Evolutionary conservation across 345 rosid genomes (phyloP).

Genomic region (Rubroshorea leprosula): DNA sequence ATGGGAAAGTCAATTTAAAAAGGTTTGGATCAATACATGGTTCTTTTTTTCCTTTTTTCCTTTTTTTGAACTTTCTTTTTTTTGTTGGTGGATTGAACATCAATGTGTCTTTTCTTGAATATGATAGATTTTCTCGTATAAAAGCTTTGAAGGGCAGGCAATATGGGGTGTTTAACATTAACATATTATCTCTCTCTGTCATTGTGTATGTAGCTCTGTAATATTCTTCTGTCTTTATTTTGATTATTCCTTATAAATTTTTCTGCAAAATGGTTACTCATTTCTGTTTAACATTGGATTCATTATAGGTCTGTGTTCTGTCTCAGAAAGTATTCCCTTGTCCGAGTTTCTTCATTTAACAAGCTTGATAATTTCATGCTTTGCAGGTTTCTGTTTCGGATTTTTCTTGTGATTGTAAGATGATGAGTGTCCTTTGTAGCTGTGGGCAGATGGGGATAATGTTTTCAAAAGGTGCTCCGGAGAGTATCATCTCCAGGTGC

Average conservation of each 20-base stretch:
- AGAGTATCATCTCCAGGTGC: conserved; percentile 83
- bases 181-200: too few species aligned
- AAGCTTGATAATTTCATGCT: conserved; percentile 14
- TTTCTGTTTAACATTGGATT: too few species aligned
- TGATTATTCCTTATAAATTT: background rate
- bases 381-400: conserved; percentile 80
- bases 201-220: too few species aligned
- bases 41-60: background rate
- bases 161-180: too few species aligned
- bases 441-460: conserved; percentile 62
- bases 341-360: background rate
- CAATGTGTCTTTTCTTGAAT: too few species aligned
- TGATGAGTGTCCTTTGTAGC: conserved; percentile 96
- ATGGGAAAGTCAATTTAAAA: conserved; percentile 89
- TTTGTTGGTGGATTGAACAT: too few species aligned
- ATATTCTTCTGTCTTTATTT: too few species aligned
- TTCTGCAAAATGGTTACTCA: background rate
- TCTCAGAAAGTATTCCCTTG: background rate
- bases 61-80: background rate
- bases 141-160: too few species aligned
- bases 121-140: too few species aligned
- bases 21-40: conserved; percentile 47
- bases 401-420: conserved; percentile 95
- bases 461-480: conserved; percentile 99
- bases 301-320: too few species aligned